Evolutionary conservation across 2,329 filamentous ascomycete species (phyloP).

Genomic region (Hymenoscyphus albidus): DNA sequence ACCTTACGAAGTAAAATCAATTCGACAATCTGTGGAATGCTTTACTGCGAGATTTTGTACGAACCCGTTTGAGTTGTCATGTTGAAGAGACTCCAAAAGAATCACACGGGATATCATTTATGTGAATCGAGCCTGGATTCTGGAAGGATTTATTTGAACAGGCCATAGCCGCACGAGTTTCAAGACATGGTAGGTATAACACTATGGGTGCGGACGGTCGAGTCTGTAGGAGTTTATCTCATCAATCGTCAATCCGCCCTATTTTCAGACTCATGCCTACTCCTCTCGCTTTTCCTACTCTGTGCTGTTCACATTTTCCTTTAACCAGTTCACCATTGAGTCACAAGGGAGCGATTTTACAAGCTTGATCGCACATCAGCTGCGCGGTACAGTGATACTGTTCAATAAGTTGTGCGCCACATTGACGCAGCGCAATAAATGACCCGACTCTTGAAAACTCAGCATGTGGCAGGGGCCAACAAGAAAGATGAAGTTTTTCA

Average conservation of each 20-base stretch:
- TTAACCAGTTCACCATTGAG: background rate
- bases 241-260: background rate
- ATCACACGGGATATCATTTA: background rate
- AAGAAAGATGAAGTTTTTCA: background rate
- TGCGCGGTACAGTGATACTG: background rate
- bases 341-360: background rate
- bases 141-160: background rate
- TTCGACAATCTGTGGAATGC: background rate
- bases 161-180: background rate
- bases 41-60: background rate
- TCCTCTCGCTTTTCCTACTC: background rate
- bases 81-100: background rate
- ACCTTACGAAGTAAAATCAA: background rate
- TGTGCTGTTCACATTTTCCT: background rate
- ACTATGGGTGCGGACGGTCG: background rate
- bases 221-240: background rate
- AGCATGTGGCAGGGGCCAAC: background rate
- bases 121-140: background rate
- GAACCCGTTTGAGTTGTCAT: background rate
- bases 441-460: conserved; percentile 6
- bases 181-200: background rate
- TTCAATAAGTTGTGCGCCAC: background rate
- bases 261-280: background rate
- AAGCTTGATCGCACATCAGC: background rate
- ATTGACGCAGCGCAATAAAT: background rate